Percentiles rank a stretch among this genome's conserved stretches.
Conservation (phyloP, 1,284 basidiomycete species). For the Microbotryum intermedium region DNA sequence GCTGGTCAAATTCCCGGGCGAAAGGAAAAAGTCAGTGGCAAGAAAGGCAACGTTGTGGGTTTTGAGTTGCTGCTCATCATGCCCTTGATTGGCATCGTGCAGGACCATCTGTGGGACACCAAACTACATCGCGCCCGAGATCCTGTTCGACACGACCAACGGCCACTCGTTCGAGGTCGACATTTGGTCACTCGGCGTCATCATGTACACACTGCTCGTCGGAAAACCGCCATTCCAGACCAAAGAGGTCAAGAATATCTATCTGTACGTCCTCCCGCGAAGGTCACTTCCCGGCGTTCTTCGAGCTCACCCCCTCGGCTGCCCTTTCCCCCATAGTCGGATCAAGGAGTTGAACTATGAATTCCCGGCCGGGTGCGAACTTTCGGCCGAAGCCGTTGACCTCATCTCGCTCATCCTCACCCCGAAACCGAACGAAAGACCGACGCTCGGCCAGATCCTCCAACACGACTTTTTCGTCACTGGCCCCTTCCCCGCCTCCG, state of each 20-base stretch:
- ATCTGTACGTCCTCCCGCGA: slow-evolving; percentile 55
- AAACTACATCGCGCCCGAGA: slow-evolving; percentile 97
- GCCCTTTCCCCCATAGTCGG: slow-evolving; percentile 48
- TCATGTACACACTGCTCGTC: slow-evolving; percentile 87
- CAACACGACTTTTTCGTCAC: slow-evolving; percentile 75
- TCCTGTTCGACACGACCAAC: slow-evolving; percentile 88
- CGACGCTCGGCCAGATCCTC: slow-evolving; percentile 75
- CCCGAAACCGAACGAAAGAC: slow-evolving; percentile 66
- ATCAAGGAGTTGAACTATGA: slow-evolving; percentile 92
- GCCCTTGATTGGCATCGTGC: not conserved
- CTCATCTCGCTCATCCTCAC: slow-evolving; percentile 81
- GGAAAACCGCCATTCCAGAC: slow-evolving; percentile 97
- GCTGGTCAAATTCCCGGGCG: slow-evolving; percentile 88
- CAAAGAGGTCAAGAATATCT: slow-evolving; percentile 90
- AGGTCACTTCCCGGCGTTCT: not conserved
- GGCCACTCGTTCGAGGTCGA: slow-evolving; percentile 98
- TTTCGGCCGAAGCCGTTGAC: slow-evolving; percentile 64
- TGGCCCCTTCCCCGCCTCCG: slow-evolving; percentile 69
- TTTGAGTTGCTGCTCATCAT: not conserved
- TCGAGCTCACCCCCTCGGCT: not conserved
- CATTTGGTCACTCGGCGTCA: slow-evolving; percentile 95
- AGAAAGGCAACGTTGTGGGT: not conserved
- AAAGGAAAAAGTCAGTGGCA: slow-evolving; percentile 70
- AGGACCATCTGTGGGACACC: slow-evolving; percentile 95
- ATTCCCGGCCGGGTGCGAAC: slow-evolving; percentile 68